Base-by-base conservation (phyloP, 2,329 filamentous ascomycete genomes). In the Orbilia quercus region DNA sequence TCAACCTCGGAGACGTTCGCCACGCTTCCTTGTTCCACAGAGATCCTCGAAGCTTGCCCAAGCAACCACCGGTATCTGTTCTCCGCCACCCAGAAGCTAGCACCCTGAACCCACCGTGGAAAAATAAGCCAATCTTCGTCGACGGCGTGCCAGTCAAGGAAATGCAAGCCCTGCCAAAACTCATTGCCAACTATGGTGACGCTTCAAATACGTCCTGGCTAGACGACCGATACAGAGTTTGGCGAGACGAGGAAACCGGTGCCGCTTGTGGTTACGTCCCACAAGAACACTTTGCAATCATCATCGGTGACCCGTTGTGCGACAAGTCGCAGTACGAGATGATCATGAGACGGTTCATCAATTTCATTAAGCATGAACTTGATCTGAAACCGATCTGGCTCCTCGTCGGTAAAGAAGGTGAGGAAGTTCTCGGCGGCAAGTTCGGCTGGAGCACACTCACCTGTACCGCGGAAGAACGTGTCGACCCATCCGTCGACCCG, bases 161-260 rank as follows among this genome's bases (percentile, higher is more conserved):
- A 54, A 83, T 90, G 60, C 92, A 92, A 57, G 85, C 91, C 0
- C 80, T 97, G 3, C 91, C 93, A 79, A 90, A 96, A 79, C 88
- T 97, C 44, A 92, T 97, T 80, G 92, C 92, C 79, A 97, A 97
- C 81, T 97, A 97, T 77, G 93, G 93, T 75, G 93, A 97, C 80
- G 92, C 93, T 1, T 92, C 92, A 53, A 96, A 96, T 79, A 97
- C 93, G 0, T 95, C 92, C 0, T 97, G 92, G 92, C 86, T 95
- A 6, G 93, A 97, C 80, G 90, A 92, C 5, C 88, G 92, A 5
- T 96, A 93, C 80, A 85, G 91, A 78, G 88, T 96, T 67, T 97
- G 92, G 91, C 89, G 93, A 28, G 91, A 96, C 79, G 82, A 86
- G 20, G 80, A 83, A 34, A 94, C 90, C 1, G 93, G 93, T 53